Evolutionary conservation across 2,329 filamentous ascomycete genomes (phyloP).

Genomic region (Akanthomyces lecanii): DNA sequence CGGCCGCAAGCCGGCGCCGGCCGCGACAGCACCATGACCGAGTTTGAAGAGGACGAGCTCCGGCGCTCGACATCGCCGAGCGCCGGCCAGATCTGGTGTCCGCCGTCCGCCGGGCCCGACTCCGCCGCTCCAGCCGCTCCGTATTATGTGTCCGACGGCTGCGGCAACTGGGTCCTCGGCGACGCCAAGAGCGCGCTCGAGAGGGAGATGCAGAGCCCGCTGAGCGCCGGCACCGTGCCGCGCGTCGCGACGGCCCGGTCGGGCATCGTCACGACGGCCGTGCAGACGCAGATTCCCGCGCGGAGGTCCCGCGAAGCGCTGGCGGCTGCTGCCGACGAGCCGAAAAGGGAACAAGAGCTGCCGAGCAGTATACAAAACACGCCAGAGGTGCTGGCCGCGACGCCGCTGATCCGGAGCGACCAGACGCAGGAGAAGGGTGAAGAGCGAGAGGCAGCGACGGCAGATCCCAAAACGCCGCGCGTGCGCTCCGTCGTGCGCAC

Average conservation of each 20-base stretch:
- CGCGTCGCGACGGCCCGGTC: conserved; percentile 9
- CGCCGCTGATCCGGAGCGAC: not conserved
- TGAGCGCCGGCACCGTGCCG: conserved; percentile 6
- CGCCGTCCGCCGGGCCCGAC: conserved; percentile 35
- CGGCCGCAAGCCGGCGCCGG: not conserved
- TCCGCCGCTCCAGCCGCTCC: conserved; percentile 32
- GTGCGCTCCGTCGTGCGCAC: not conserved
- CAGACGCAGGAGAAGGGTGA: not conserved
- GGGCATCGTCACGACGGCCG: not conserved
- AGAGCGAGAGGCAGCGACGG: not conserved
- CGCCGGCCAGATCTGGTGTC: conserved; percentile 47
- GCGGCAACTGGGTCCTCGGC: conserved; percentile 51
- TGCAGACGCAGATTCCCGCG: conserved; percentile 8
- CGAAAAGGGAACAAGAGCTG: not conserved
- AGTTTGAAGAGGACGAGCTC: conserved; percentile 49
- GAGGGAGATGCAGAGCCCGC: conserved; percentile 4
- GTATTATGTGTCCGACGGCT: conserved; percentile 47
- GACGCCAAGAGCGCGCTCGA: conserved; percentile 29
- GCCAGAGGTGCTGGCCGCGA: not conserved
- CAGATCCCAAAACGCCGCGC: not conserved
- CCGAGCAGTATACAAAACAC: not conserved
- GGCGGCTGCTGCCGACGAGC: no score
- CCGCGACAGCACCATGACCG: conserved; percentile 44
- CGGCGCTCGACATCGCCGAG: conserved; percentile 31
- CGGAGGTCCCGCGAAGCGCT: not conserved